Conservation (phyloP, 768 basidiomycete species). For the Tremella yokohamensis region DNA sequence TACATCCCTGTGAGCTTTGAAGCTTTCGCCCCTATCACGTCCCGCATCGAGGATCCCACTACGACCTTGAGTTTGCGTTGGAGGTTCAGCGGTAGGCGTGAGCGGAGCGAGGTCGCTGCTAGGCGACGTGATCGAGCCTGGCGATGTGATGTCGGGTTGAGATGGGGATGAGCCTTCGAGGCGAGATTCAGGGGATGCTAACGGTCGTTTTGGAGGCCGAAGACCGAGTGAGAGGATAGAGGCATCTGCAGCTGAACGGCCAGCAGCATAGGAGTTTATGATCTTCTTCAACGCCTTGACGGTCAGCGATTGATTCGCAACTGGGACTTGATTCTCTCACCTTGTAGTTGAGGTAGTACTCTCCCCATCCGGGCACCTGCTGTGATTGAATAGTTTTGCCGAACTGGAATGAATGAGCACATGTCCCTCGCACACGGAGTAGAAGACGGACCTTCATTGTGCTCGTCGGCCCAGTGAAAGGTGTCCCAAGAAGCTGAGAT, state of each 20-base stretch:
- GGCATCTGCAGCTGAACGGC: conserved; percentile 84
- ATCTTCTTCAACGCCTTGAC: conserved; percentile 59
- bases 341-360: conserved; percentile 97
- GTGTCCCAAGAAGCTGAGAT: too few relatives aligned
- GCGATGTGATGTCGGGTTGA: background rate
- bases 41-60: conserved; percentile 54
- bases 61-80: conserved; percentile 23
- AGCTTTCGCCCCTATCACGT: conserved; percentile 72
- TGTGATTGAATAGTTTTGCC: conserved; percentile 96
- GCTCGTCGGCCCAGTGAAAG: too few relatives aligned
- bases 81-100: conserved; percentile 45
- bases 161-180: conserved; percentile 14
- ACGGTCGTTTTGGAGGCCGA: conserved; percentile 62
- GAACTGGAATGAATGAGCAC: conserved; percentile 61
- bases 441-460: too few relatives aligned
- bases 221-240: conserved; percentile 78
- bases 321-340: conserved; percentile 20
- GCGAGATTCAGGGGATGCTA: conserved; percentile 36
- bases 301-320: background rate
- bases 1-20: conserved; percentile 90
- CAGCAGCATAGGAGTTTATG: conserved; percentile 86
- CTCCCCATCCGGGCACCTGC: conserved; percentile 94
- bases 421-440: too few relatives aligned
- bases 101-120: conserved; percentile 41
- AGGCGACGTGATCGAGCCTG: background rate